Base-by-base conservation (phyloP, 306 rosid species). In the Begonia peltatifolia region DNA sequence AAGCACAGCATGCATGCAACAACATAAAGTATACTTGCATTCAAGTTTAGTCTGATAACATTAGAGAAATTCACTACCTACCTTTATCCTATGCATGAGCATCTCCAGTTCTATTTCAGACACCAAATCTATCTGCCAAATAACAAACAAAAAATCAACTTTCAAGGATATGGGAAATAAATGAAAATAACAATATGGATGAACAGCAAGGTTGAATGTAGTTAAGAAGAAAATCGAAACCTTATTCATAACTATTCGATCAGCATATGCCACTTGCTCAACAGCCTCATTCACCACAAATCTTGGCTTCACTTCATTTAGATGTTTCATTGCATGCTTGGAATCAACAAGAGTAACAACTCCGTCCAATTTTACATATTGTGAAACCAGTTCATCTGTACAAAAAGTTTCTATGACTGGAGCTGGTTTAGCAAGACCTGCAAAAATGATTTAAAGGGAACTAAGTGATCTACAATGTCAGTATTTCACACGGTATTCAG, bases 201-300 rank as follows among this genome's bases (percentile, higher is more conserved):
- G 46, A 7, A 9, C 46, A 14, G 14, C 16, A 11, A 41, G 3
- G 11, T 11, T 12, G 51, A 49, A 9, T 7, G 3, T 5, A 11
- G 25, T 10, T 54, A 61, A 22, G 20, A 63, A 7, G 6, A 30
- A 30, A 56, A 57, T 52, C 48, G 72, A 51, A 53, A 76, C 97
- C 89, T 88, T 84, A 80, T 88, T 84, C 70, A 88, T 55, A 62
- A 88, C 82, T 62, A 88, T 79, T 51, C 88, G 84, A 58, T 84
- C 96, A 61, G 95, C 95, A 71, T 79, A 88, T 46, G 94, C 96
- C 59, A 88, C 83, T 74, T 88, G 96, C 60, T 88, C 96, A 23
- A 84, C 82, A 2, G 95, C 93, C 76, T 84, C 96, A 60, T 84
- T 88, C 57, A 88, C 96, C 53, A 88, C 96, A 82, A 88, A 84